Base-by-base conservation (phyloP, 345 rosid species). In the Boechera retrofracta region DNA sequence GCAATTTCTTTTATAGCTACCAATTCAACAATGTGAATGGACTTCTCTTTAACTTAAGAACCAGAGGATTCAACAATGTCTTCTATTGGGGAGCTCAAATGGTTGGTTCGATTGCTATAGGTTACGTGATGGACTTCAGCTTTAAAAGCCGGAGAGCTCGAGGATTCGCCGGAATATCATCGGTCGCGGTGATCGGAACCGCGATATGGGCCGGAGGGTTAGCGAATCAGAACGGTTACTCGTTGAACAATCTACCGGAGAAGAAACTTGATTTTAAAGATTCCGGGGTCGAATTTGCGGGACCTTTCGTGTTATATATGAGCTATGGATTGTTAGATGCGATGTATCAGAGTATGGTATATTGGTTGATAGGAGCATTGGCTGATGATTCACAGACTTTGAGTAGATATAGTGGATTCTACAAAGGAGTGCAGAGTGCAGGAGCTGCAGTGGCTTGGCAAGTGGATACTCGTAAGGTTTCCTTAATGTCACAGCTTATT, bases 361-460 rank as follows among this genome's bases (percentile, higher is more conserved):
- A 94, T 64, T 94, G 98, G 97, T 74, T 92, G 56, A 94, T 94
- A n/a, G 97, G 97, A 7, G 89, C 97, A 10, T 76, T 94, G 56
- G 97, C 98, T 0, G 83, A 94, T 72, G 97, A 92, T 71, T 92
- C 97, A 1, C 87, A 83, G 83, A 90, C 87, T 35, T 92, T 94
- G 38, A 94, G 97, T 91, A 90, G 98, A 59, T 92, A 92, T 38
- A 89, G 86, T 53, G 98, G 98, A 18, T 94, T 92, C 72, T 92
- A 92, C 68, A 94, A 94, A 75, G 97, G 98, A 54, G 90, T 94
- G 72, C 98, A 94, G 47, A 94, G 97, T 44, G 98, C 97, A 31
- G 97, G 98, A 44, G 97, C 89, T 13, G 98, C 97, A 2, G 86
- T 92, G 8, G 98, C 98, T 18, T 94, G 98, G 98, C 98, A 94